Evolutionary conservation across 768 basidiomycete species (phyloP), one percentile per base, ranked within the genome.

Genomic region (Boletus rex-veris): DNA sequence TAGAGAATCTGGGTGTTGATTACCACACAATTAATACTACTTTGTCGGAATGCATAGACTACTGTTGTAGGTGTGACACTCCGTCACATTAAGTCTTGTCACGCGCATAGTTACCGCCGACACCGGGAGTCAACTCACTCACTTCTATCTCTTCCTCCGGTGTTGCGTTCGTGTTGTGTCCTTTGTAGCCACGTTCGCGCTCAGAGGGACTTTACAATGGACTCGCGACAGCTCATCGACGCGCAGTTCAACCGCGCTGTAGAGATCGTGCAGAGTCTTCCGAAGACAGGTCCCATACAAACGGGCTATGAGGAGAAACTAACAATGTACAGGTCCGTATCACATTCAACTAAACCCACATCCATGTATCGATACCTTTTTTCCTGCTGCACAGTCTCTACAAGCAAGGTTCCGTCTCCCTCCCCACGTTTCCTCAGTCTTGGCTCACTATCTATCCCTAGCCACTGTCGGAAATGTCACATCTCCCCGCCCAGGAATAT

Each of bases 251-350:
- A 92, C 75, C 83, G 94, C 28, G 93, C 95, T 4, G 94, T 98
- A 10, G 88, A 95, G 71, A 96, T 98, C 51, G 87, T 97, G 5
- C 95, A 98, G 68, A 74, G 89, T 53, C 75, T 97, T 31, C 93
- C 95, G 1, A 96, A 96, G 77, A 91, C 84, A 10, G 93, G 95
- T 1, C 92, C 94, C 30, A 93, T 98, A 64, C 93, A 97, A 70
- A 97, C 94, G 0, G 90, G 83, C 58, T 97, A 98, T 67, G 94
- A 97, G 60, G 93, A 96, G 68, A 98, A 98, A 69, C 74, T 98
- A 14, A 81, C 84, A 11, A 92, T 98, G 83, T 98, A 98, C 68
- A 91, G 91, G 88, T 87, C 56, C 33, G 80, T 67, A 30, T 44
- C 28, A 49, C 35, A 10, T 35, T 52, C 28, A n/a, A 10, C 19